Evolutionary conservation across 2,329 filamentous ascomycete genomes (phyloP), one percentile per base, ranked within the genome.

Genomic region (Exophiala bonariae): DNA sequence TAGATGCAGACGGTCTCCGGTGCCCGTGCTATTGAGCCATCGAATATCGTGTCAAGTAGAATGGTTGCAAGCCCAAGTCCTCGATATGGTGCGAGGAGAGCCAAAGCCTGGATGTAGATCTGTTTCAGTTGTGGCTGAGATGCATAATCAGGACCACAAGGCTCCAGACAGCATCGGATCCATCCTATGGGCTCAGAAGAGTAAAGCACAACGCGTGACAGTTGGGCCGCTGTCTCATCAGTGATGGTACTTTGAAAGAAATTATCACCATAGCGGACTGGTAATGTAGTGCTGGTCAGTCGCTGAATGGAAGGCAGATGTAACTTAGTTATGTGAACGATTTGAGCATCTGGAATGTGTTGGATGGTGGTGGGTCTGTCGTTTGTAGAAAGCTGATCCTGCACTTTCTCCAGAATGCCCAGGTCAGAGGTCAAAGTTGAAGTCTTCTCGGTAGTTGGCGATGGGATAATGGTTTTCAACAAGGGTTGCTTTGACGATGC

Each of bases 51-150:
- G 41, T 73, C 63, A 6, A 85, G 66, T 19, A 85, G 65, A 14
- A 76, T 72, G 9, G 76, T 71, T 2, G 81, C 82, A 18, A 85
- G 72, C 0, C 81, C 81, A 48, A 76, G 70, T 1, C 69, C 66
- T 19, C 82, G 76, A 61, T 82, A 83, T 0, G 82, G 80, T 0
- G 81, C 77, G 2, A 83, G 71, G 2, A 83, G 66, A 30, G 76
- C 74, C 4, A 85, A 67, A 0, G 81, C 83, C 49, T 80, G 78
- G 43, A 85, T 80, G 63, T 85, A 85, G 22, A 85, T 69, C 49
- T 73, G 73, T 6, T 65, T 67, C 5, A 60, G 61, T 17, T 61
- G 52, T 20, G 49, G 49, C 8, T 52, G 46, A 13, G 33, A 26
- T n/a, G 22, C 30, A 16, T 37, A 23, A 8, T 41, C 33, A 3